A percentile compares a stretch with the other conserved stretches of the same genome.
phyloP scores from a whole-genome alignment of 352 stramenopile species.

The Phytophthora cryptogea region DNA sequence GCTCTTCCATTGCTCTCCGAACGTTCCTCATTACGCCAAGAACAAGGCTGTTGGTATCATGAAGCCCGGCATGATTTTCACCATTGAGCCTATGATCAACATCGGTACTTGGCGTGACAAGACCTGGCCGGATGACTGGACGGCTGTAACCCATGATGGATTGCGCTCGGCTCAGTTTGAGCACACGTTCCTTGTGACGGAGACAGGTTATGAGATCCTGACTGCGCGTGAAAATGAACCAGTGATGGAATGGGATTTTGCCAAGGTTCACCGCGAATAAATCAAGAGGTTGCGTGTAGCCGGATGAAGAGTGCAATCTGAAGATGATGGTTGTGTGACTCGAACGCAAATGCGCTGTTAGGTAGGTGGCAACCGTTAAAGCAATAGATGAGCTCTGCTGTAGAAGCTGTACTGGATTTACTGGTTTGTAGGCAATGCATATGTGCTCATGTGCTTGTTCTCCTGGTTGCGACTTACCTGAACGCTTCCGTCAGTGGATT shows the following conservation, averaged over 20 bases:
- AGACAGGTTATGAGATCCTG: conserved; percentile 97
- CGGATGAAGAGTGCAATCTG: neutral
- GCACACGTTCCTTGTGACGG: conserved; percentile 99
- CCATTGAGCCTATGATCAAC: conserved; percentile 99
- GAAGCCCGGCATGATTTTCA: conserved; percentile 98
- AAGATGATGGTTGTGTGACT: conserved; percentile 5
- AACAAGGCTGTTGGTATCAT: conserved; percentile 98
- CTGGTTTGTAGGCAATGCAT: conserved; percentile 1
- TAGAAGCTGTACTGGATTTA: conserved; percentile 2
- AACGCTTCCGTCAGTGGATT: too few species aligned
- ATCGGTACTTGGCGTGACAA: conserved; percentile 89
- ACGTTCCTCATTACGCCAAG: conserved; percentile 95
- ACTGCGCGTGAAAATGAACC: conserved; percentile 91
- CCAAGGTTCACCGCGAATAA: conserved; percentile 75
- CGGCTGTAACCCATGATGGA: conserved; percentile 95
- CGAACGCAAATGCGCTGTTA: conserved; percentile 3
- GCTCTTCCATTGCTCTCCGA: too few species aligned
- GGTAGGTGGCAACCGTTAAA: conserved; percentile 15
- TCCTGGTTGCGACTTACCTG: neutral
- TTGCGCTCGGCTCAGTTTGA: conserved; percentile 96
- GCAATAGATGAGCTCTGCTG: conserved; percentile 2
- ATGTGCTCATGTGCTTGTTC: conserved; percentile 1
- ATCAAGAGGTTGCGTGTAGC: neutral
- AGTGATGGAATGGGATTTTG: conserved; percentile 80
- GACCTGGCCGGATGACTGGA: conserved; percentile 99